Conservation (phyloP, 2,329 filamentous ascomycete genomes). For the Colletotrichum cordylinicola region DNA sequence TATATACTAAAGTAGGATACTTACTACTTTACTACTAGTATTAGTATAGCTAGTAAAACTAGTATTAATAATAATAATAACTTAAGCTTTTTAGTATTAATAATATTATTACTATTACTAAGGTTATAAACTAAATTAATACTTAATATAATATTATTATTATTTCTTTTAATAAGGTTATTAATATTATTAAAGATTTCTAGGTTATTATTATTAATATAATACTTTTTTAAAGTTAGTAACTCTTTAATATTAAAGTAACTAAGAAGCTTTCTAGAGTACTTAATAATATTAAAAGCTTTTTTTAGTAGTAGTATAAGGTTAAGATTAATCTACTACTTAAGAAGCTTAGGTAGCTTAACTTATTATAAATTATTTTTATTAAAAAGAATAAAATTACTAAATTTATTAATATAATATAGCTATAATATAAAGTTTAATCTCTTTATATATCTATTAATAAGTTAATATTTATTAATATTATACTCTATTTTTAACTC, state of each 20-base stretch:
- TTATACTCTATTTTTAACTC: not conserved
- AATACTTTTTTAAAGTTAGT: not conserved
- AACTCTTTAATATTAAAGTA: not conserved
- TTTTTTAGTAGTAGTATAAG: not conserved
- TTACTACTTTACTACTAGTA: too few relatives aligned
- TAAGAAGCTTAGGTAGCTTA: not conserved
- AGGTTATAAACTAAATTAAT: not conserved
- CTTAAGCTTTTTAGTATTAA: not conserved
- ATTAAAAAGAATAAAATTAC: not conserved
- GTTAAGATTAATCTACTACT: not conserved
- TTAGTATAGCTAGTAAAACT: not conserved
- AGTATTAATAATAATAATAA: not conserved
- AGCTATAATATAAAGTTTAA: not conserved
- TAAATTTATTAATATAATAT: not conserved
- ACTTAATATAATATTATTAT: not conserved
- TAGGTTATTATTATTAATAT: not conserved
- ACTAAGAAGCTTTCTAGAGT: not conserved
- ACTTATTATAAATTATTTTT: not conserved
- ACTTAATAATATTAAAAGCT: not conserved
- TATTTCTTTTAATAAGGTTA: not conserved
- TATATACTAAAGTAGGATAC: too few relatives aligned
- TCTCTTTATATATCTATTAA: too few relatives aligned
- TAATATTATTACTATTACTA: not conserved
- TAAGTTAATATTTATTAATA: not conserved
- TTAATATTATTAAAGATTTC: not conserved